Evolutionary conservation across 2,329 filamentous ascomycete genomes (phyloP).

Genomic region (Bipolaris gigantea): DNA sequence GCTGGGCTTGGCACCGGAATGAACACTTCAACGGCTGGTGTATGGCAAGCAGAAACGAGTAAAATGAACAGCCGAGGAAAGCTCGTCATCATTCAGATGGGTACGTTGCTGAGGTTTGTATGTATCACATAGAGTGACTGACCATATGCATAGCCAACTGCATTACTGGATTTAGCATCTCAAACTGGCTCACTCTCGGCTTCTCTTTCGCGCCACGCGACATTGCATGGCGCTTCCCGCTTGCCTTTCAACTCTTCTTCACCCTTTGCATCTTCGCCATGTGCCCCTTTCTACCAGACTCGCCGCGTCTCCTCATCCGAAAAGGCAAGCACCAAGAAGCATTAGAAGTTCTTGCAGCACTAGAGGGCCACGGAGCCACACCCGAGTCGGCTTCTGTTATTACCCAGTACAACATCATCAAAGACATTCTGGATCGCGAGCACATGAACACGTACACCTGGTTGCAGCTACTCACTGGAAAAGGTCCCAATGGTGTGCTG

Average conservation of each 20-base stretch:
- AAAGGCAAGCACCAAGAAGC: slow-evolving; percentile 54
- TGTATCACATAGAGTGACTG: neutral
- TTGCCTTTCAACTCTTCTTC: slow-evolving; percentile 60
- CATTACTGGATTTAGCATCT: slow-evolving; percentile 49
- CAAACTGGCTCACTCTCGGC: slow-evolving; percentile 49
- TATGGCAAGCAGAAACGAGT: slow-evolving; percentile 53
- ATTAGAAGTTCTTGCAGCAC: slow-evolving; percentile 38
- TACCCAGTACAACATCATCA: slow-evolving; percentile 45
- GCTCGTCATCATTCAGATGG: slow-evolving; percentile 52
- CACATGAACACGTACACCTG: slow-evolving; percentile 50
- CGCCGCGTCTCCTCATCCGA: slow-evolving; percentile 55
- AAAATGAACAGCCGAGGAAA: slow-evolving; percentile 52
- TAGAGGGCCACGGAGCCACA: slow-evolving; percentile 46
- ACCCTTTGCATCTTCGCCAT: slow-evolving; percentile 59
- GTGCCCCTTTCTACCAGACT: slow-evolving; percentile 48
- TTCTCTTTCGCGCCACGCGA: slow-evolving; percentile 46
- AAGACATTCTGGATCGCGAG: slow-evolving; percentile 49
- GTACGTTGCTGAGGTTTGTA: slow-evolving; percentile 12
- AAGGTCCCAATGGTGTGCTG: slow-evolving; percentile 47
- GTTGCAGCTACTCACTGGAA: slow-evolving; percentile 49
- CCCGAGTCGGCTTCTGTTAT: slow-evolving; percentile 39
- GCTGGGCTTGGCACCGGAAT: slow-evolving; percentile 52
- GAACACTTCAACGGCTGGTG: slow-evolving; percentile 55
- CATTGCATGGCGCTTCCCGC: slow-evolving; percentile 52
- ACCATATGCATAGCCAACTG: slow-evolving; percentile 39